Percentiles rank a stretch among this genome's conserved stretches.
These are phyloP conservation scores for Candida corydali DNA, from an alignment of 805 yeast genomes.

Conservation along the genomic window DNA sequence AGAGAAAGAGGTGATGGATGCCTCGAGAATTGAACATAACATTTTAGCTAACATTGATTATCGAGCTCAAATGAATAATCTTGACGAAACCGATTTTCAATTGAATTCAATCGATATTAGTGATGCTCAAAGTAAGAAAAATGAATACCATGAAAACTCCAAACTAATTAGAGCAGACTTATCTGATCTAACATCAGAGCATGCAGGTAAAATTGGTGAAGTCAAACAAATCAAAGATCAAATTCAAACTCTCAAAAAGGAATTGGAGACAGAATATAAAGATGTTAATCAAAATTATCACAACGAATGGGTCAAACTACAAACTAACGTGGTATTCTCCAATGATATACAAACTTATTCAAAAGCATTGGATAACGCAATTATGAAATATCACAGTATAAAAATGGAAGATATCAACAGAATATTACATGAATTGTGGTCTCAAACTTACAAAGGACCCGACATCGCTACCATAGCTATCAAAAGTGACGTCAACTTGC, in stretches of 20 bases:
- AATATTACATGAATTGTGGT: constrained; percentile 89
- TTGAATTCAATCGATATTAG: constrained; percentile 46
- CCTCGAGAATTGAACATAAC: constrained; percentile 58
- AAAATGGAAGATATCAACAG: constrained; percentile 93
- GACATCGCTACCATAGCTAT: constrained; percentile 91
- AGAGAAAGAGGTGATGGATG: constrained; percentile 48
- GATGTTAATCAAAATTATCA: constrained; percentile 62
- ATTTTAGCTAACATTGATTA: constrained; percentile 63
- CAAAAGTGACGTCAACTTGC: constrained; percentile 66
- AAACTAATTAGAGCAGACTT: constrained; percentile 45
- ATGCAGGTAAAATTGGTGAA: constrained; percentile 82
- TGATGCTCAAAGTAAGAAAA: constrained; percentile 58
- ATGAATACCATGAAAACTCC: constrained; percentile 58
- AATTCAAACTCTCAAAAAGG: constrained; percentile 48
- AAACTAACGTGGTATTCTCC: constrained; percentile 69
- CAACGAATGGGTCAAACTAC: constrained; percentile 69
- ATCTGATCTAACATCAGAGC: constrained; percentile 52
- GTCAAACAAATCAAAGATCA: constrained; percentile 78
- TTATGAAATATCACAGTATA: constrained; percentile 84
- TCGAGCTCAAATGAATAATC: constrained; percentile 38
- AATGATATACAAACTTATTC: constrained; percentile 80
- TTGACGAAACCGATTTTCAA: constrained; percentile 30
- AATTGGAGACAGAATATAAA: constrained; percentile 66
- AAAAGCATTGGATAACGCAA: constrained; percentile 85
- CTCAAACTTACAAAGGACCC: constrained; percentile 87